Evolutionary conservation across 139 green algal genomes (phyloP), one percentile per base, ranked within the genome.

Genomic region (Dunaliella sp.): DNA sequence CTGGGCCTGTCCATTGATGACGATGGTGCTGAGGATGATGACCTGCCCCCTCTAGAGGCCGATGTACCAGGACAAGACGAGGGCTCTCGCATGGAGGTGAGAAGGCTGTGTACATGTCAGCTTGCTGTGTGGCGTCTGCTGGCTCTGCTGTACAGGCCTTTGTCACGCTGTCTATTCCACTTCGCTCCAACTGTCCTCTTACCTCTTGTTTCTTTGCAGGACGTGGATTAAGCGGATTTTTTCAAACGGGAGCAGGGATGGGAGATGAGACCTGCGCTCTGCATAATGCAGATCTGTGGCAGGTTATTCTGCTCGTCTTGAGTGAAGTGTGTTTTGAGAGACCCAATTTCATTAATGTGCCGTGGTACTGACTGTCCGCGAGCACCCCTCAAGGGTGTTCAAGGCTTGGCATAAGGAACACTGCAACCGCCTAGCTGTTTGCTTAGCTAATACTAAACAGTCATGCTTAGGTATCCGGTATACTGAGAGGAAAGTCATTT

Each of bases 1-100:
- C 94, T 99, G 74, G 98, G 98, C 78, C 92, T 99, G 38, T 95
- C 88, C 84, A 99, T 99, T 84, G 98, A 99, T 88, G 98, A 99
- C 84, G 97, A 99, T 75, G 88, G 90, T 32, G 94, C 85, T 37
- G 92, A 95, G 73, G 87, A 94, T 35, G 96, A 96, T 32, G 96
- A 99, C 87, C 91, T 98, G 85, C 97, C 97, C 12, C 92, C 97
- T 1, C 93, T 99, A 31, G 97, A 99, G 92, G 97, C 98, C 90
- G 95, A 96, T 57, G 87, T 82, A 28, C 35, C 84, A 1, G 89
- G 87, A 21, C 94, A 90, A 1, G 97, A 98, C 86, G 96, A 99
- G 93, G 98, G 96, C 87, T 95, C 89, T 87, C 91, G 95, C 88
- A 99, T 99, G 98, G 98, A 99, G 48, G 95, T 65, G 48, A 65